A percentile compares a stretch with the other conserved stretches of the same genome.
phyloP scores from a whole-genome alignment of 1,139 yeast genomes.

The Yamadazyma oceani region DNA sequence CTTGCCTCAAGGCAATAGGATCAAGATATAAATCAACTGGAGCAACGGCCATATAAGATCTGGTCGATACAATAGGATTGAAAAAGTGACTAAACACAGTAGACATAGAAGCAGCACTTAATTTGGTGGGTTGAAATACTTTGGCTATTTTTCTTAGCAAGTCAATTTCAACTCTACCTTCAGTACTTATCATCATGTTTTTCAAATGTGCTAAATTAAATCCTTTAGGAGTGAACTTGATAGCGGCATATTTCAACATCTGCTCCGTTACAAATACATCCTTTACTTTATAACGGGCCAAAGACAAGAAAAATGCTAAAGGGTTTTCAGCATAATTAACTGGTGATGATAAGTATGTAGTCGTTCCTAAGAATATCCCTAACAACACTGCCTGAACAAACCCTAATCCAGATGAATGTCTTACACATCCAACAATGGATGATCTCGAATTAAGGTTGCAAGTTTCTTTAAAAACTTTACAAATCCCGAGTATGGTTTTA shows the following conservation, averaged over 20 bases:
- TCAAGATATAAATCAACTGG: constrained; percentile 87
- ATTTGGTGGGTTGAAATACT: constrained; percentile 62
- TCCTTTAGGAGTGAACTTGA: constrained; percentile 63
- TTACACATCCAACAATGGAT: constrained; percentile 82
- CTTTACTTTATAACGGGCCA: constrained; percentile 78
- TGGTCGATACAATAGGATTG: constrained; percentile 81
- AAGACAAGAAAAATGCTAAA: constrained; percentile 63
- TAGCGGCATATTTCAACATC: constrained; percentile 75
- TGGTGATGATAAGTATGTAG: constrained; percentile 80
- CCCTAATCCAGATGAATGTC: constrained; percentile 84
- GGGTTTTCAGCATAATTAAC: constrained; percentile 80
- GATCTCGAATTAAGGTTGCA: constrained; percentile 74
- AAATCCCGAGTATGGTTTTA: constrained; percentile 66
- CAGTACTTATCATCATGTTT: constrained; percentile 82
- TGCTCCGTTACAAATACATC: constrained; percentile 86
- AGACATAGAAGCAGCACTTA: constrained; percentile 71
- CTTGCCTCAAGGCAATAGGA: constrained; percentile 85
- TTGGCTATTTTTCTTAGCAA: constrained; percentile 60
- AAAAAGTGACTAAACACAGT: constrained; percentile 76
- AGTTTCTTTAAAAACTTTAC: constrained; percentile 89
- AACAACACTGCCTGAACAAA: constrained; percentile 78
- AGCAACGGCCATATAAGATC: constrained; percentile 87
- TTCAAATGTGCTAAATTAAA: constrained; percentile 64
- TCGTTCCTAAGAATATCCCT: constrained; percentile 84
- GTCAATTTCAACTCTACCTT: constrained; percentile 69